Evolutionary conservation across 2,329 filamentous ascomycete species (phyloP).

Genomic region (Mycosphaerella sp.): DNA sequence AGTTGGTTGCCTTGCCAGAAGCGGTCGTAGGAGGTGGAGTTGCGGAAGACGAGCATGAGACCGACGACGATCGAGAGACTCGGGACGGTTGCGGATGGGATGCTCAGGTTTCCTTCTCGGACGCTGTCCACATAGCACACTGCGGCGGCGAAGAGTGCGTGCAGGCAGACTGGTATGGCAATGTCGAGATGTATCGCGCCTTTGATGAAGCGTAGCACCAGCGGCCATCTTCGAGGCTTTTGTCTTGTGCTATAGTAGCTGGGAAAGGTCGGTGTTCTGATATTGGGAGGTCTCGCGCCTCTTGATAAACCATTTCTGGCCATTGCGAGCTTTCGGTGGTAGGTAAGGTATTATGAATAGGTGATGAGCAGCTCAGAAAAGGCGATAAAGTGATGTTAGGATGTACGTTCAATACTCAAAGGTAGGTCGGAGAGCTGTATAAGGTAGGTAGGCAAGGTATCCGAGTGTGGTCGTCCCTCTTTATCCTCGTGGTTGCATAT

Average conservation of each 20-base stretch:
- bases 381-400: not conserved
- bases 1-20: conserved; percentile 51
- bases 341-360: no score
- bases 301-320: not conserved
- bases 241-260: conserved; percentile 41
- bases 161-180: conserved; percentile 50
- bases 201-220: conserved; percentile 59
- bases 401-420: no score
- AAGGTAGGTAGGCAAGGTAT: no score
- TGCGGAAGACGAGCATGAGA: conserved; percentile 61
- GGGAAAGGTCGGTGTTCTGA: conserved; percentile 37
- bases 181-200: conserved; percentile 57
- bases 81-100: conserved; percentile 56
- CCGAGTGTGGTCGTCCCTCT: not conserved
- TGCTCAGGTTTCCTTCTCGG: conserved; percentile 43
- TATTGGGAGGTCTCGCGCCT: conserved; percentile 4
- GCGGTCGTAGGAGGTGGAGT: conserved; percentile 57
- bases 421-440: no score
- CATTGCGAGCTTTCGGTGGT: not conserved
- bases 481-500: not conserved
- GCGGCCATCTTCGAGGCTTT: conserved; percentile 52
- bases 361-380: not conserved
- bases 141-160: conserved; percentile 52
- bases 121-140: conserved; percentile 51
- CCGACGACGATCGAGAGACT: conserved; percentile 60